These are phyloP conservation scores for Auxenochlorella pyrenoidosa DNA, from an alignment of 139 green algal genomes.

Conservation along the genomic window DNA sequence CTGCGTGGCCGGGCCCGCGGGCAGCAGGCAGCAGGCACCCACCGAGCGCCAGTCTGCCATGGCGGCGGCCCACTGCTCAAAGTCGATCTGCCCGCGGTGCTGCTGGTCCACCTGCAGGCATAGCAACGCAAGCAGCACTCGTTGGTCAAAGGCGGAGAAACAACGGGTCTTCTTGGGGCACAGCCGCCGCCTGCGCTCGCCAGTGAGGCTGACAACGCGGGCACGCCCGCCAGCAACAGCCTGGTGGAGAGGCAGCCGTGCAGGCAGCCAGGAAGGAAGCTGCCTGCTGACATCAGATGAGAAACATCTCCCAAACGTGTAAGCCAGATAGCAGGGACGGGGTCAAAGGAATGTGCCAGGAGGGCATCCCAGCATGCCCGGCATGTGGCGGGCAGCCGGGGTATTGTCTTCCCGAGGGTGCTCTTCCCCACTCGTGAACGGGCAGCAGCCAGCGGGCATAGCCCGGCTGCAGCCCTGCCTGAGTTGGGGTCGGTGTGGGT, in stretches of 20 bases:
- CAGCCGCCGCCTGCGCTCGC: too few relatives aligned
- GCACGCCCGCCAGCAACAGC: too few relatives aligned
- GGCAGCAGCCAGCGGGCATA: background rate
- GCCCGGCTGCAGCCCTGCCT: background rate
- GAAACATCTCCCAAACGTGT: too few relatives aligned
- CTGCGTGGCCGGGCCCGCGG: background rate
- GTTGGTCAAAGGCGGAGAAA: too few relatives aligned
- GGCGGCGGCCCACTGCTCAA: constrained; percentile 72
- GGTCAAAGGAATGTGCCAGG: background rate
- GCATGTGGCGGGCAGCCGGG: background rate
- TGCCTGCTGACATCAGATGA: too few relatives aligned
- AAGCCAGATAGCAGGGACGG: background rate
- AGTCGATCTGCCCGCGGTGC: constrained; percentile 57
- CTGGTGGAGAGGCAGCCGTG: too few relatives aligned
- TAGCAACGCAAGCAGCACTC: too few relatives aligned
- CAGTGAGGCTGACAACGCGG: too few relatives aligned
- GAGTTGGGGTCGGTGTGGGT: background rate
- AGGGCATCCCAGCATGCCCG: background rate
- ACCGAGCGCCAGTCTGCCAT: constrained; percentile 75
- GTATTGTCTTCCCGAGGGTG: background rate
- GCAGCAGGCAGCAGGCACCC: background rate
- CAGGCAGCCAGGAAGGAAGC: too few relatives aligned
- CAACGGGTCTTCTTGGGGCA: too few relatives aligned
- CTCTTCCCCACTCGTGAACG: constrained; percentile 1
- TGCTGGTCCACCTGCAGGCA: constrained; percentile 41